Evolutionary conservation across 23 red algal species (phyloP).

Genomic region (Gracilaria caudata): DNA sequence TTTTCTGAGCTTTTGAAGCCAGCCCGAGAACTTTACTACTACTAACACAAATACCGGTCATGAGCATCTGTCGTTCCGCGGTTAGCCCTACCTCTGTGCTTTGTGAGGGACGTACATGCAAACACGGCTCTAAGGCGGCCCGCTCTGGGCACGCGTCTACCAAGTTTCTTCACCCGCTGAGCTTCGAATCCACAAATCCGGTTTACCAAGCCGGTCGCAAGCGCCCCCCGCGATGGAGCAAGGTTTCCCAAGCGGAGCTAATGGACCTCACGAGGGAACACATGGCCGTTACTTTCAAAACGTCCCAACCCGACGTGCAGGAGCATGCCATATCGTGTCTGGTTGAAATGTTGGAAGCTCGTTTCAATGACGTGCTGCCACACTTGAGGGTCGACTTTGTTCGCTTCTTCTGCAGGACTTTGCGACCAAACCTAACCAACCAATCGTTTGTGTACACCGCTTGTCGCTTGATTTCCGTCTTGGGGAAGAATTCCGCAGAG

Average conservation of each 20-base stretch:
- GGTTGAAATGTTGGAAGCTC: slow-evolving; percentile 8
- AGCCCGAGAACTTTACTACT: too few relatives aligned
- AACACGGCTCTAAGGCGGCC: not conserved
- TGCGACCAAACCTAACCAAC: slow-evolving; percentile 16
- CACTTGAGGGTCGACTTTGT: not conserved
- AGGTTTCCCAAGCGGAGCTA: slow-evolving; percentile 14
- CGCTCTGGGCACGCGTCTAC: not conserved
- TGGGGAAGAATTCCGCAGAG: not conserved
- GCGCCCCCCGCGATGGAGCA: not conserved
- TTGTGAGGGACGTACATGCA: not conserved
- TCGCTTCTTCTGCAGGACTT: slow-evolving; percentile 14
- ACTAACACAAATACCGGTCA: not conserved
- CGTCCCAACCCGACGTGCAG: not conserved
- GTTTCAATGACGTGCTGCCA: not conserved
- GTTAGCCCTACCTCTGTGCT: not conserved
- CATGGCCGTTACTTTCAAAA: not conserved
- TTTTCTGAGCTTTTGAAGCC: too few relatives aligned
- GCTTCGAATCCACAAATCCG: not conserved
- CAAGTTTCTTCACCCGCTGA: not conserved
- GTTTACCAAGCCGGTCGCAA: not conserved
- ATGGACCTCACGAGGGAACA: slow-evolving; percentile 2
- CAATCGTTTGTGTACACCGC: slow-evolving; percentile 18
- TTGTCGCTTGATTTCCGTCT: slow-evolving; percentile 34
- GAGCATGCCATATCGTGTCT: slow-evolving; percentile 5
- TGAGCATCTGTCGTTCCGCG: not conserved